These are phyloP conservation scores for Cystofilobasidium bisporidii DNA, from an alignment of 768 basidiomycete genomes.

Conservation along the genomic window DNA sequence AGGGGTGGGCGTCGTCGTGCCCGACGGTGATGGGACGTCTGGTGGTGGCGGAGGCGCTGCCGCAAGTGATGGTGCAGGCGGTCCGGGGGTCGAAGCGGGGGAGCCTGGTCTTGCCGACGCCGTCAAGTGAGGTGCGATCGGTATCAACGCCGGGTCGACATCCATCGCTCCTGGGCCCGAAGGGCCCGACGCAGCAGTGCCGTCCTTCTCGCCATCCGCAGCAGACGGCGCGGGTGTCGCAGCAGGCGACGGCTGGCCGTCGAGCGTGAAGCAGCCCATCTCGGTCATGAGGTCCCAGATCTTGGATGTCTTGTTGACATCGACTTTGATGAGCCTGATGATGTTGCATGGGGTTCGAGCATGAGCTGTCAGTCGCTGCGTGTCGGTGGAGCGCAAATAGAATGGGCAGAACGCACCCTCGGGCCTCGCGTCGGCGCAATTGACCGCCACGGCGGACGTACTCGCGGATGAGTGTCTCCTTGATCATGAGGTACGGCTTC, in stretches of 20 bases:
- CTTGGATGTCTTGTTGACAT: conserved; percentile 81
- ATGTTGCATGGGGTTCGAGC: too few relatives aligned
- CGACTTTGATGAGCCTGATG: conserved; percentile 71
- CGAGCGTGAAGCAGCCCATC: conserved; percentile 22
- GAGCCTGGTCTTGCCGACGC: too few relatives aligned
- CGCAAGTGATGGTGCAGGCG: background rate
- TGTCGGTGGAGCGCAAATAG: too few relatives aligned
- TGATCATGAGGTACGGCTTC: conserved; percentile 89
- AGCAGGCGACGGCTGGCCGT: background rate
- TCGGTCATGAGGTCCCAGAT: conserved; percentile 90
- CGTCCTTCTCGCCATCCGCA: background rate
- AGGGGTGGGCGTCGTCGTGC: background rate
- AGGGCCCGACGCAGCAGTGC: background rate
- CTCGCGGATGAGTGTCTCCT: conserved; percentile 87
- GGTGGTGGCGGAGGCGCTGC: background rate
- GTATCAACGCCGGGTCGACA: background rate
- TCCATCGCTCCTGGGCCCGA: background rate
- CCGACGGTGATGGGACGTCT: background rate
- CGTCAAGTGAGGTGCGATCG: background rate
- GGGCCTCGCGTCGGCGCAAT: conserved; percentile 74
- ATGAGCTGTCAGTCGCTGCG: too few relatives aligned
- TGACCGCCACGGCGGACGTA: conserved; percentile 82
- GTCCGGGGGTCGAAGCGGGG: too few relatives aligned
- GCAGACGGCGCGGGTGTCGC: background rate
- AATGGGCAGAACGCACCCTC: conserved; percentile 24